phyloP scores from a whole-genome alignment of 495 filamentous ascomycete species.

The Aspergillus nanangensis region DNA sequence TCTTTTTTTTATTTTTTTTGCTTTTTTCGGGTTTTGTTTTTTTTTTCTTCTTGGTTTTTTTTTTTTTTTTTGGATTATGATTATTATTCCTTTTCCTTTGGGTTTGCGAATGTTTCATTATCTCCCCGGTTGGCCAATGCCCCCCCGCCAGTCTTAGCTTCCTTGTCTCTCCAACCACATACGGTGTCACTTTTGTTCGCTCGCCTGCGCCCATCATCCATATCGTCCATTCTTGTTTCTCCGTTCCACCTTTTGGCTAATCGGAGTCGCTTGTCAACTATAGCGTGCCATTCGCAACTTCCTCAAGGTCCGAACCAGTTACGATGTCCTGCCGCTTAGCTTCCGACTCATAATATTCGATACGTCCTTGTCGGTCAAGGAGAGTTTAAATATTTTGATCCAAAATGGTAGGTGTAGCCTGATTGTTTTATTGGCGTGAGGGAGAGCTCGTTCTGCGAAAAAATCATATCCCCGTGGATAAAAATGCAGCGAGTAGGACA shows the following conservation, averaged over 20 bases:
- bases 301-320: slow-evolving; percentile 91
- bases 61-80: slow-evolving; percentile 2
- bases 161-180: no score
- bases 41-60: neutral
- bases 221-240: no score
- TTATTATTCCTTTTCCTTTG: no score
- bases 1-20: slow-evolving; percentile 5
- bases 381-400: slow-evolving; percentile 93
- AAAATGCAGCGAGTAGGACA: neutral
- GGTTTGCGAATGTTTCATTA: no score
- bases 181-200: no score
- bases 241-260: slow-evolving; percentile 30
- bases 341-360: slow-evolving; percentile 96
- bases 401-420: slow-evolving; percentile 76
- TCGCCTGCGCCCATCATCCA: no score
- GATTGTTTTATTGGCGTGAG: slow-evolving; percentile 4
- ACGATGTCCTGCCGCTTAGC: slow-evolving; percentile 97
- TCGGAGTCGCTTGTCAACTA: slow-evolving; percentile 12
- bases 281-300: slow-evolving; percentile 92
- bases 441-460: neutral
- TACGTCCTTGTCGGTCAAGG: slow-evolving; percentile 90
- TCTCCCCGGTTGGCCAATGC: no score
- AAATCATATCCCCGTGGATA: neutral
- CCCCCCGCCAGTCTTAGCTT: no score
- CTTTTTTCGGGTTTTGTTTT: neutral